Evolutionary conservation across 202 grass and related monocot genomes (phyloP).

Genomic region (Elaeis oleifera): DNA sequence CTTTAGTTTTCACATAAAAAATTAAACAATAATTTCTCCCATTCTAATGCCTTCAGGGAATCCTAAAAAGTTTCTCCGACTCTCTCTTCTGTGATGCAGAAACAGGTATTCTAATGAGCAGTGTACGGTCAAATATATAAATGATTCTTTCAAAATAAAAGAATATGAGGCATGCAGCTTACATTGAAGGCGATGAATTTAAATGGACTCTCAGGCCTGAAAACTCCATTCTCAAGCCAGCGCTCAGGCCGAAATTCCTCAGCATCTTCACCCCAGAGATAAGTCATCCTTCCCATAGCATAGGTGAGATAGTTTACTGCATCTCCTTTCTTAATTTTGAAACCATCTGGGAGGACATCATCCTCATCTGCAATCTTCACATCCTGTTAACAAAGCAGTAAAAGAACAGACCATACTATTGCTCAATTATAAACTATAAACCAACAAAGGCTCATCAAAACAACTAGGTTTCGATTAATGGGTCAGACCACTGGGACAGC

Average conservation of each 20-base stretch:
- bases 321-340: slow-evolving; percentile 41
- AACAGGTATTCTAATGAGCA: too few species aligned
- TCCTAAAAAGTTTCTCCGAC: too few species aligned
- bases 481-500: slow-evolving; percentile 44
- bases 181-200: slow-evolving; percentile 56
- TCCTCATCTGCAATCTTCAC: slow-evolving; percentile 43
- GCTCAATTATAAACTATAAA: too few species aligned
- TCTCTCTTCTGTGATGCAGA: too few species aligned
- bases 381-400: slow-evolving; percentile 26
- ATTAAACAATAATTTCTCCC: too few species aligned
- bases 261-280: slow-evolving; percentile 59
- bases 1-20: too few species aligned
- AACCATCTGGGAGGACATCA: slow-evolving; percentile 48
- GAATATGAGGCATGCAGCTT: slow-evolving; percentile 5
- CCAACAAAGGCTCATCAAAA: too few species aligned
- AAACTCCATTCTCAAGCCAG: slow-evolving; percentile 53
- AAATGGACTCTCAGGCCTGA: slow-evolving; percentile 51
- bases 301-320: slow-evolving; percentile 45
- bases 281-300: slow-evolving; percentile 67
- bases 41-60: too few species aligned
- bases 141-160: too few species aligned
- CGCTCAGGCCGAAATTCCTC: slow-evolving; percentile 49
- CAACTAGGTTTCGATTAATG: too few species aligned
- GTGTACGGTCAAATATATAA: too few species aligned
- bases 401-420: too few species aligned